Evolutionary conservation across 1,139 yeast genomes (phyloP).

Genomic region (Geotrichum histeridarum): DNA sequence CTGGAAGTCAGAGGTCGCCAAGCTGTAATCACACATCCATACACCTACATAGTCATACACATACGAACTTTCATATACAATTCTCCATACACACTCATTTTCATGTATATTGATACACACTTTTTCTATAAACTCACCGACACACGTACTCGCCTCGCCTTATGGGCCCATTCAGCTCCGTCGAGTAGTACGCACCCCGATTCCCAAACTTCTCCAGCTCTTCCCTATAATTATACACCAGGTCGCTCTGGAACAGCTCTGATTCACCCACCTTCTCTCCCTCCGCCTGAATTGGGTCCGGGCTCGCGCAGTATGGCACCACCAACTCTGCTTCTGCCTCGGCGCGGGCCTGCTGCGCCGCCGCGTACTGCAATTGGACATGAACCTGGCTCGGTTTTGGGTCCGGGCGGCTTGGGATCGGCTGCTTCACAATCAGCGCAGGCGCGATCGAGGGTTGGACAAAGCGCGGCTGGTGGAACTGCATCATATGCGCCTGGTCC

Average conservation of each 20-base stretch:
- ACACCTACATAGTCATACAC: neutral
- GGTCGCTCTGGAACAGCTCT: no score
- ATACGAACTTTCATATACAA: neutral
- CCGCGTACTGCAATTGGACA: no score
- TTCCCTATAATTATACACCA: neutral
- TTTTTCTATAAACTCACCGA: neutral
- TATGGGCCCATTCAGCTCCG: conserved; percentile 15
- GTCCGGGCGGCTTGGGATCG: no score
- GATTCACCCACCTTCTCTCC: neutral
- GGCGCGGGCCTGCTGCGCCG: no score
- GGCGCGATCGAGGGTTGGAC: no score
- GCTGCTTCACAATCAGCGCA: no score
- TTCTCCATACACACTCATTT: neutral
- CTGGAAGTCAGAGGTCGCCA: conserved; percentile 62
- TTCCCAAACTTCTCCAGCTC: conserved; percentile 5
- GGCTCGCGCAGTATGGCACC: no score
- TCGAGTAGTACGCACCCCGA: conserved; percentile 14
- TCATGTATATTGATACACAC: neutral
- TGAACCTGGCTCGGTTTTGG: no score
- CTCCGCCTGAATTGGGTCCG: neutral
- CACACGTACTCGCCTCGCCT: neutral
- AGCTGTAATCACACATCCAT: conserved; percentile 35
- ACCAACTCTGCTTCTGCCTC: no score
- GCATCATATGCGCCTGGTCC: no score
- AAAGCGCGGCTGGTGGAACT: no score